Base-by-base conservation (phyloP, 2,329 filamentous ascomycete genomes). In the Ascochyta rabiei region DNA sequence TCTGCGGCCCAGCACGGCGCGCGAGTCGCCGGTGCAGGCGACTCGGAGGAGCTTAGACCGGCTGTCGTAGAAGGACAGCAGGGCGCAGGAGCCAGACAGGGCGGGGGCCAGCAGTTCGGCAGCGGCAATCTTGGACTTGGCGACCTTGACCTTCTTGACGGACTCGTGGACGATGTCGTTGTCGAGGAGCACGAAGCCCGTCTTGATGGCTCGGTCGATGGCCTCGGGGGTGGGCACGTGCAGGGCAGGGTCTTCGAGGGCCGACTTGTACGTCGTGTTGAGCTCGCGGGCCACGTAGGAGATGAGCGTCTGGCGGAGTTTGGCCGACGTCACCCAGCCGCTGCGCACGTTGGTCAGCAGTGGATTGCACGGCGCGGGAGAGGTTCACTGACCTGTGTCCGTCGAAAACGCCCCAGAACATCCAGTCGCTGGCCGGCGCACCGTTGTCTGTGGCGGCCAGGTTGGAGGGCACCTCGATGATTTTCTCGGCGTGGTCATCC, bases 391-490 rank as follows among this genome's bases (percentile, higher is more conserved):
- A 93, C 91, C 90, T 91, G 76, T 99, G 95, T 0, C 95, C 95
- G 72, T 99, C 95, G 75, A 98, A 99, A 16, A 99, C 93, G 53
- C 93, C 95, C 95, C 96, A 99, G 75, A 99, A 99, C 92, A 98
- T 98, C 95, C 95, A 99, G 76, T 99, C 96, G 58, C 85, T 90
- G 55, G 82, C 86, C 16, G 81, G 62, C 15, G 83, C 81, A 33
- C 82, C 77, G 71, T 83, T 77, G 67, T 83, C 79, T 7, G 81
- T 80, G 15, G 82, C 80, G 23, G 82, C 81, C 34, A 84, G 79
- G 44, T 80, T 81, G 48, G 83, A 82, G 4, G 91, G 89, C 8
- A 97, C 86, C 75, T 98, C 91, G 41, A 99, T 91, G 68, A 98
- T 97, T 83, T 96, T 96, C 79, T 99, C 95, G 47, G 93, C 90